These are phyloP conservation scores for Dioscorea dumetorum DNA, from an alignment of 106 monocot species.

Conservation along the genomic window DNA sequence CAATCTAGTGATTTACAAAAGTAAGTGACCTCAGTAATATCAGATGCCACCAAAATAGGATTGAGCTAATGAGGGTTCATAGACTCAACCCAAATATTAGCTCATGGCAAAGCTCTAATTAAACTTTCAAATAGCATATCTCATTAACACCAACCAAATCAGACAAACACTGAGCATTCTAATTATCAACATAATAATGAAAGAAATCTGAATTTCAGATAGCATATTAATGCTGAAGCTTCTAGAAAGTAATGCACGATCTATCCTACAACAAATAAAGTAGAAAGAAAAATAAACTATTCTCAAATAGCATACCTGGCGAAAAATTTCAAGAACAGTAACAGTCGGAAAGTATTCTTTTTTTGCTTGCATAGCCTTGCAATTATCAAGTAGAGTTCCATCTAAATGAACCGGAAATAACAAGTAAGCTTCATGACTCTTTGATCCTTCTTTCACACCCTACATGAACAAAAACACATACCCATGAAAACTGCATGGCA, in stretches of 20 bases:
- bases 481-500: neutral
- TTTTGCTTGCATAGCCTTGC: conserved; percentile 44
- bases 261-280: neutral
- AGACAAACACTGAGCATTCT: too few species aligned
- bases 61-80: too few species aligned
- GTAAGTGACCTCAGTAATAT: too few species aligned
- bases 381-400: conserved; percentile 60
- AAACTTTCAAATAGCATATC: too few species aligned
- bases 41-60: too few species aligned
- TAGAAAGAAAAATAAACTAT: neutral
- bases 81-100: too few species aligned
- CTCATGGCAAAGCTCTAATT: too few species aligned
- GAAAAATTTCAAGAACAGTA: conserved; percentile 54
- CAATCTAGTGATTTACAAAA: too few species aligned
- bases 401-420: conserved; percentile 69
- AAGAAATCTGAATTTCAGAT: neutral
- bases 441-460: conserved; percentile 43
- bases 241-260: neutral
- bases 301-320: conserved; percentile 32
- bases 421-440: conserved; percentile 73
- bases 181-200: too few species aligned
- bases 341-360: conserved; percentile 54
- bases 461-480: neutral
- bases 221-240: neutral
- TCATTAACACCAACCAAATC: too few species aligned